Conservation (phyloP, 257 asterid species). For the Fraxinus pennsylvanica region DNA sequence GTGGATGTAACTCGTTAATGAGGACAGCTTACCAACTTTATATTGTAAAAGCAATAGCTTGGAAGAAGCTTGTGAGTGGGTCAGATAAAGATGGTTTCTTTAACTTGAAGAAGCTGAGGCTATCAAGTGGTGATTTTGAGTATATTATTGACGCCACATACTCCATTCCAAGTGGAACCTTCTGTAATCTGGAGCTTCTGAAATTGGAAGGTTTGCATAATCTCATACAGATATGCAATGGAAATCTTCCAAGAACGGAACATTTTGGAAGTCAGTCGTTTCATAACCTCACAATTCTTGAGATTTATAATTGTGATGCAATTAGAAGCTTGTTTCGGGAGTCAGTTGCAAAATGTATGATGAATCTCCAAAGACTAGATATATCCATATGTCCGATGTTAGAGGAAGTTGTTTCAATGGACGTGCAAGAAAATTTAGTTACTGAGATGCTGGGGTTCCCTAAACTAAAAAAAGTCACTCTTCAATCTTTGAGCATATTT, state of each 20-base stretch:
- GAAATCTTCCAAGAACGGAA: background rate
- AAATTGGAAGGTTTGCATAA: no score
- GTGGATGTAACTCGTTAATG: background rate
- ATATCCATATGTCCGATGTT: background rate
- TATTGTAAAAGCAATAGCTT: background rate
- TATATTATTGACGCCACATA: background rate
- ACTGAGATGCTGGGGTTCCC: background rate
- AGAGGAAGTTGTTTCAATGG: slow-evolving; percentile 13
- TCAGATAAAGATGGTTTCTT: background rate
- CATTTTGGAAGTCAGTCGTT: background rate
- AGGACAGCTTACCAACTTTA: background rate
- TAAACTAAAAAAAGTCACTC: background rate
- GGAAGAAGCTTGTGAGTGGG: background rate
- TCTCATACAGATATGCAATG: no score
- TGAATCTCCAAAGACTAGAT: slow-evolving; percentile 4
- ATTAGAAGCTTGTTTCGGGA: slow-evolving; percentile 10
- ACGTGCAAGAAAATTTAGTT: background rate
- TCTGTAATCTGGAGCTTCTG: background rate
- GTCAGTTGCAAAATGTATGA: background rate
- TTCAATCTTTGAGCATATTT: background rate
- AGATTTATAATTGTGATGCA: background rate
- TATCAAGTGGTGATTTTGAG: background rate
- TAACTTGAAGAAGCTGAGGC: slow-evolving; percentile 12
- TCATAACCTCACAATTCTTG: slow-evolving; percentile 14
- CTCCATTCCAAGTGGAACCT: no score